Base-by-base conservation (phyloP, 1,139 yeast species). In the Suhomyces yuchorum region DNA sequence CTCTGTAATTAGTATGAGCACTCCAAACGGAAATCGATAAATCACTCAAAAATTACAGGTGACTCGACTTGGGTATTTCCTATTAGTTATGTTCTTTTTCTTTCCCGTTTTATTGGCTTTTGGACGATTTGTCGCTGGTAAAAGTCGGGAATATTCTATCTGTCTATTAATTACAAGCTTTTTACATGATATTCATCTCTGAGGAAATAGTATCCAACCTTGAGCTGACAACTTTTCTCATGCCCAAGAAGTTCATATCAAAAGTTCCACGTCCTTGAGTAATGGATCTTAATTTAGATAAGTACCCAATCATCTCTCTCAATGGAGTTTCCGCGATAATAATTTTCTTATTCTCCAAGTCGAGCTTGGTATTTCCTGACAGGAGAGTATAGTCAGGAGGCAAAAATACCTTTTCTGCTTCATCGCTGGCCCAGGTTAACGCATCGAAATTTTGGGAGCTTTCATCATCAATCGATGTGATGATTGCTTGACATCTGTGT, bases 241-340 rank as follows among this genome's bases (percentile, higher is more conserved):
- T 91, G 2, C 91, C 88, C 44, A 75, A 67, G 55, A 85, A 87
- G 18, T 80, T 78, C 96, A 91, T 88, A 53, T 84, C 83, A 62
- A 88, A 90, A 1, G 84, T 80, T 2, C 95, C 96, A 44, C 96
- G 75, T 1, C 99, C 99, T 61, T 90, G 92, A 0, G 98, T 92
- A 58, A 91, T 72, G 36, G 96, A 85, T 59, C 98, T 71, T 42
- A 93, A 70, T 49, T 81, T 82, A 6, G 85, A 82, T 47, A 90
- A 76, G 62, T 93, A 93, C 1, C 97, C 96, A 47, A 92, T 80
- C 97, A 93, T 91, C 54, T 87, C 96, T 53, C 85, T 78, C 57
- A 93, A 72, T 8, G 99, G 98, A 0, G 92, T 92, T 49, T 79
- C 81, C 0, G 97, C 97, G 14, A 73, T 70, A 35, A 92, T 80